Conservation (phyloP, 176 grass and related monocot genomes). For the Elymus sibiricus region DNA sequence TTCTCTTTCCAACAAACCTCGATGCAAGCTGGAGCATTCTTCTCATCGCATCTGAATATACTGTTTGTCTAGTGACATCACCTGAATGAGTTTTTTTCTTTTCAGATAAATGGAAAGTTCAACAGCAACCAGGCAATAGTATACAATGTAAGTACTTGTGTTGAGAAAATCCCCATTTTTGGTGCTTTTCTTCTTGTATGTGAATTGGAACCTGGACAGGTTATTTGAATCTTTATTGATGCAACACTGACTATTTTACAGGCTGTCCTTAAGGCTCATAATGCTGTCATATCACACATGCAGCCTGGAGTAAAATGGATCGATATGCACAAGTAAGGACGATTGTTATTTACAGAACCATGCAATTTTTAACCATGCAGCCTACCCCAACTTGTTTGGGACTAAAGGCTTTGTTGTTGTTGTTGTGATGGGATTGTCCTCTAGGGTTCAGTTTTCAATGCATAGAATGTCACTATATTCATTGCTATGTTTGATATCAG, state of each 20-base stretch:
- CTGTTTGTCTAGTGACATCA: neutral
- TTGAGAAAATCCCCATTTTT: constrained; percentile 9
- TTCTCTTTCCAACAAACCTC: constrained; percentile 2
- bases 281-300: constrained; percentile 80
- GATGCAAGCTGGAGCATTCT: constrained; percentile 13
- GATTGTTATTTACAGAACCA: neutral
- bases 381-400: no score
- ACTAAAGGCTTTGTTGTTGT: no score
- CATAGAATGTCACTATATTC: neutral
- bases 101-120: constrained; percentile 97
- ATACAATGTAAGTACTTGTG: constrained; percentile 76
- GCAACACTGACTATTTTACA: constrained; percentile 22
- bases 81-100: constrained; percentile 23
- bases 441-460: neutral
- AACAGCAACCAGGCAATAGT: constrained; percentile 56
- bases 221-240: neutral
- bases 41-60: constrained; percentile 15
- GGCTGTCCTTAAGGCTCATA: constrained; percentile 93
- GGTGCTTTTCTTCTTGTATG: neutral
- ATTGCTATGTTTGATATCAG: neutral
- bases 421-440: constrained; percentile 9
- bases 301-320: constrained; percentile 74
- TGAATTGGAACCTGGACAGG: neutral
- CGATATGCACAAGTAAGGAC: constrained; percentile 88
- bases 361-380: constrained; percentile 16